Conservation (phyloP, 192 early-diverging fungal species). For the Mortierella antarctica region DNA sequence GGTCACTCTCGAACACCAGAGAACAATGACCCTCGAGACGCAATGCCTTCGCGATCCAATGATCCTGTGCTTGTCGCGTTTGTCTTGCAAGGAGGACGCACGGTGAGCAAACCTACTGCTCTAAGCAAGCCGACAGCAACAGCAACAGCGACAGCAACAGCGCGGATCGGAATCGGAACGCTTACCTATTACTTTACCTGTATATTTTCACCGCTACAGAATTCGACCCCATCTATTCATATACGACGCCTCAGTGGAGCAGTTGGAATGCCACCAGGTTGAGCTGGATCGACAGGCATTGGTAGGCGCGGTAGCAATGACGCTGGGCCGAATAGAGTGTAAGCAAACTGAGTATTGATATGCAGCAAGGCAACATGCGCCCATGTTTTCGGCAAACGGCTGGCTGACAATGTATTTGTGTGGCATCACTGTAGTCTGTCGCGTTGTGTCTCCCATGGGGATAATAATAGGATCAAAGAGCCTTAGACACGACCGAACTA, state of each 20-base stretch:
- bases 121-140: background rate
- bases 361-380: background rate
- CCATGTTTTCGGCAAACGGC: background rate
- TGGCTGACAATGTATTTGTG: background rate
- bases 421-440: background rate
- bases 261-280: slow-evolving; percentile 28
- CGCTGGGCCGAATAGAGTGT: slow-evolving; percentile 10
- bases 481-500: background rate
- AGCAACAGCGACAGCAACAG: background rate
- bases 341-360: background rate
- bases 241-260: slow-evolving; percentile 13
- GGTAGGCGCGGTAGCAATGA: slow-evolving; percentile 8
- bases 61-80: slow-evolving; percentile 13
- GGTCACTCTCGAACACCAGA: slow-evolving; percentile 13
- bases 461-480: slow-evolving; percentile 8
- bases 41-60: slow-evolving; percentile 8
- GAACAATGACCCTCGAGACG: background rate
- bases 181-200: background rate
- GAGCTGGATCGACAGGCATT: background rate
- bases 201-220: background rate
- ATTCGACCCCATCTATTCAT: slow-evolving; percentile 20
- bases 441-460: background rate
- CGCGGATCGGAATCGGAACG: background rate
- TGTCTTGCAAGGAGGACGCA: slow-evolving; percentile 5
- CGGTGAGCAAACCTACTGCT: background rate